Conservation (phyloP, 495 filamentous ascomycete genomes). For the Aspergillus coremiiformis region DNA sequence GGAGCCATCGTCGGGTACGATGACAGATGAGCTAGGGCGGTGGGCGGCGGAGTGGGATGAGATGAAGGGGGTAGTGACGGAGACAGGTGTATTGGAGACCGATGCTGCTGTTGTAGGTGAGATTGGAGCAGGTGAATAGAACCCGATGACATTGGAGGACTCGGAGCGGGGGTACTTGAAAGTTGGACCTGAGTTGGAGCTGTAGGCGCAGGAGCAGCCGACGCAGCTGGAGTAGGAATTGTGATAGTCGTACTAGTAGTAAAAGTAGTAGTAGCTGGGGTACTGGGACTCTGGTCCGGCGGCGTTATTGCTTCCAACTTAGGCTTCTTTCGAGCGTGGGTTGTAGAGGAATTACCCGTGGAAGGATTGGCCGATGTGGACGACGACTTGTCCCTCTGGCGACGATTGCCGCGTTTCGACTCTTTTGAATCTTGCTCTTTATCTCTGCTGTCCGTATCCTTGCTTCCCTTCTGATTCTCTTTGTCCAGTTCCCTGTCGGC, state of each 20-base stretch:
- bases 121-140: slow-evolving; percentile 3
- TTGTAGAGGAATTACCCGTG: slow-evolving; percentile 19
- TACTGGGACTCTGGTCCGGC: slow-evolving; percentile 11
- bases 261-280: slow-evolving; percentile 1
- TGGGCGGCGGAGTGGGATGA: slow-evolving; percentile 10
- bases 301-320: slow-evolving; percentile 36
- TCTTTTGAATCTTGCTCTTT: slow-evolving; percentile 22
- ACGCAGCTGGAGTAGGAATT: slow-evolving; percentile 7
- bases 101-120: slow-evolving; percentile 6
- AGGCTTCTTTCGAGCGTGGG: slow-evolving; percentile 40
- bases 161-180: slow-evolving; percentile 12
- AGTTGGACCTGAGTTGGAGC: slow-evolving; percentile 15
- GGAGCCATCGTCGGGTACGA: slow-evolving; percentile 19
- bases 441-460: slow-evolving; percentile 16
- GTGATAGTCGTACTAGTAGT: slow-evolving; percentile 8
- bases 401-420: slow-evolving; percentile 32
- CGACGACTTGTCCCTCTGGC: slow-evolving; percentile 34
- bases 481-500: slow-evolving; percentile 15
- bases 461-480: slow-evolving; percentile 9
- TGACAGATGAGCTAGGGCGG: slow-evolving; percentile 12
- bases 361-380: slow-evolving; percentile 17
- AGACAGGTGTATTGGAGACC: slow-evolving; percentile 10
- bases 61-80: slow-evolving; percentile 23
- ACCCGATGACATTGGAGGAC: neutral
- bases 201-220: slow-evolving; percentile 7